Base-by-base conservation (phyloP, 2,329 filamentous ascomycete species). In the Xylaria sp. region DNA sequence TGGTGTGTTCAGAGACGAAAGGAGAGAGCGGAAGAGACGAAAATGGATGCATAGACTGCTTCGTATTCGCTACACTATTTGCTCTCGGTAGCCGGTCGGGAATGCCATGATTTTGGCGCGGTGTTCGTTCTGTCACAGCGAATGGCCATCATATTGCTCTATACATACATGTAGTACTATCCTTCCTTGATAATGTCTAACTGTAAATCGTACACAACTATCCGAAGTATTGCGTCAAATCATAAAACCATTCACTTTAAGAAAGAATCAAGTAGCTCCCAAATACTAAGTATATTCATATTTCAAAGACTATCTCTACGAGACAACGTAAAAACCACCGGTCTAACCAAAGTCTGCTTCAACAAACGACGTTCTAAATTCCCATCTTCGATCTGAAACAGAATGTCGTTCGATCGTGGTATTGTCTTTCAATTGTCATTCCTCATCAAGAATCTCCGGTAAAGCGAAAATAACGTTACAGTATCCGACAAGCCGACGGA, bases 1-100 rank as follows among this genome's bases (percentile, higher is more conserved):
- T 98, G 95, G 94, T 93, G 96, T 20, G 83, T 84, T 71, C 73
- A 75, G 74, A 80, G 85, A 69, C 80, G 87, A 63, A 78, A 73
- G 3, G 83, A 84, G 70, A 81, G 79, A 66, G 75, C 76, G 39
- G 70, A 62, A 3, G 63, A 64, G n/a, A 62, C n/a, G 8, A 34
- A 53, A 43, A 45, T 48, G 12, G 58, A 50, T 46, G n/a, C 4
- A 36, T 55, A 64, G 41, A 61, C 32, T 48, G 15, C 43, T 60
- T 43, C 15, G 23, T 50, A 53, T 34, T 32, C 12, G 25, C 50
- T 20, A 36, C 4, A 1, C 12, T 34, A 50, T 36, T 55, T 13
- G 52, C 30, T 32, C 12, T 15, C 8, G 13, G 53, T 20, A 43
- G 30, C 20, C 46, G 12, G 30, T 32, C 15, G 15, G 39, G 23